Evolutionary conservation across 768 basidiomycete species (phyloP), one percentile per base, ranked within the genome.

Genomic region (Suillus decipiens): DNA sequence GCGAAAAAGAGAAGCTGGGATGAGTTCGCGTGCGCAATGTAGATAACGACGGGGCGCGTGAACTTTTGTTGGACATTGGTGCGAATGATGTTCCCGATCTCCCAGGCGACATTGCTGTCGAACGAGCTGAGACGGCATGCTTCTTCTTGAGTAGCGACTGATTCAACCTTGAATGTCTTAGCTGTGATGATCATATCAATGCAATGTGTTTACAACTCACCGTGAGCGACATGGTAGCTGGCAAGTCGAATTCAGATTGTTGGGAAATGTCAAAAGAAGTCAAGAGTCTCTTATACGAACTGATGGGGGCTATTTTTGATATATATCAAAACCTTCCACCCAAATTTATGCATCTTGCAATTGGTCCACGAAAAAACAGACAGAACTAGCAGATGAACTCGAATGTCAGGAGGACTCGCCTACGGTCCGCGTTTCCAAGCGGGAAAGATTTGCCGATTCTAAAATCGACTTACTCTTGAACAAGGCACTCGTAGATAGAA

Each of bases 31-130:
- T 72, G 72, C 0, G 70, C 65, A 36, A 77, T 71, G 60, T 71
- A 72, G 50, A 77, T 42, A 19, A 76, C 69, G 9, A 58, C 71
- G 2, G 76, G 68, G 5, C 62, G 65, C 1, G 67, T 50, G 54
- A 68, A 70, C 0, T 64, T 63, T 17, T 69, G 62, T 61, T 68
- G 67, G 28, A 67, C 63, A 10, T 61, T 60, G 2, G 61, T 22
- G 12, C 75, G 74, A 45, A 77, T 68, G 59, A 70, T 61, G 36
- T 61, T 66, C 15, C 76, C 76, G 31, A 77, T 55, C 34, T 71
- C 71, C 73, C 76, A 77, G 1, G 76, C 76, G 50, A 75, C 75
- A 55, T 72, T 66, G 31, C 71, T 69, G 56, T 75, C 69, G 64
- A 77, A 77, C 0, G 68, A 28, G 1, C 63, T 65, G 63, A 77